Base-by-base conservation (phyloP, 257 asterid species). In the Forsythia viridissima region DNA sequence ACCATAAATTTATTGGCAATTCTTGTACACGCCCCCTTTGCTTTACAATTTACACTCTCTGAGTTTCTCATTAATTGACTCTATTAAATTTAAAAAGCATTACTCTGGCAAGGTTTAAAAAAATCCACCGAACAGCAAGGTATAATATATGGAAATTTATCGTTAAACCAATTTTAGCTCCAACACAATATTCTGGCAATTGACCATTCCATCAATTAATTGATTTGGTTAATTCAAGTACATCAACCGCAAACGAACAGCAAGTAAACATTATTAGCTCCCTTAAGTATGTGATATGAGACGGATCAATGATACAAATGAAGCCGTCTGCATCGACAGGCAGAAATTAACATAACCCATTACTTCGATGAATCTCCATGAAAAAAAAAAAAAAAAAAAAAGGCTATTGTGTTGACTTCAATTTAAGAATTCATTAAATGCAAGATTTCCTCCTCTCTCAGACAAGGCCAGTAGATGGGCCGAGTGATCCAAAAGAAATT, bases 401-500 rank as follows among this genome's bases (percentile, higher is more conserved):
- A 12, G 9, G 11, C 20, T 13, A 76, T 30, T 8, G 4, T 18
- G n/a, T 4, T 16, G 40, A 41, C 40, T 75, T 34, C 24, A 24
- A 34, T 12, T 15, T 18, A 41, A 40, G 43, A 34, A 59, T 18
- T 63, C 10, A 36, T 18, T 70, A n/a, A 51, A 30, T 51, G 24
- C 43, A 34, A 13, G 68, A 61, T 61, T 24, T 61, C 68, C 68
- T 21, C 37, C 68, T 61, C 68, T 18, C 65, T 55, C 21, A 55
- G 65, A 70, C 75, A 51, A 38, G 65, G 43, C 76, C 52, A 78
- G 59, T 73, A 51, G 20, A 72, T 65, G 75, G n/a, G 37, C 4
- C 8, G 70, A 43, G 51, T 63, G 21, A 61, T 43, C 48, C 71
- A 74, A 73, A 52, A 73, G 39, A 24, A 36, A 21, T 39, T 63